Percentiles rank a stretch among this genome's conserved stretches.
Evolutionary conservation across 202 grass and related monocot genomes (phyloP).

Genomic region (Panicum virgatum): DNA sequence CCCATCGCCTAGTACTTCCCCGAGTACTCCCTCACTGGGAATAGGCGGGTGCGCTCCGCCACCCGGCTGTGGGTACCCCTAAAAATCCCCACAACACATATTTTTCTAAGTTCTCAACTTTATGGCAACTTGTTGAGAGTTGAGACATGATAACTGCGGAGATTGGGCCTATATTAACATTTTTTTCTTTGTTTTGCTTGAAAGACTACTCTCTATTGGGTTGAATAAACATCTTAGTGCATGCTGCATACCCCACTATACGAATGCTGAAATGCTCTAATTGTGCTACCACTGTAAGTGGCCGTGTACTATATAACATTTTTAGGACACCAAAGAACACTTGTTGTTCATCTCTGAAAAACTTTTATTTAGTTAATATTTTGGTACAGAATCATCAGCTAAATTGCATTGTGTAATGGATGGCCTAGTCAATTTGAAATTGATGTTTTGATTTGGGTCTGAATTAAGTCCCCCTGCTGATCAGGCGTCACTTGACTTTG

Average conservation of each 20-base stretch:
- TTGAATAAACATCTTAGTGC: constrained; percentile 28
- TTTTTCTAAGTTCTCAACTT: neutral
- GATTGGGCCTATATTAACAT: neutral
- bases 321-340: neutral
- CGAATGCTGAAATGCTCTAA: constrained; percentile 25
- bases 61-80: too few relatives aligned
- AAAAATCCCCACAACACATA: too few relatives aligned
- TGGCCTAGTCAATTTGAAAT: constrained; percentile 25
- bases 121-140: constrained; percentile 13
- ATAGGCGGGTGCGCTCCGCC: too few relatives aligned
- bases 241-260: constrained; percentile 2
- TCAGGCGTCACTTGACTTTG: constrained; percentile 23
- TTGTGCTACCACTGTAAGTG: neutral
- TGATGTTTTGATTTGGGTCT: constrained; percentile 3
- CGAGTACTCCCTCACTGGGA: too few relatives aligned
- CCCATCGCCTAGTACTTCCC: too few relatives aligned
- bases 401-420: constrained; percentile 18
- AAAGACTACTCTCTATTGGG: neutral
- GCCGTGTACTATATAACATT: neutral
- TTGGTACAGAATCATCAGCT: neutral
- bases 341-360: constrained; percentile 17
- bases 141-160: constrained; percentile 1
- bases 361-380: neutral
- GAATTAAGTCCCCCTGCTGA: constrained; percentile 10
- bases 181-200: neutral